These are phyloP conservation scores for Suillus fuscotomentosus DNA, from an alignment of 768 basidiomycete species.

Conservation along the genomic window DNA sequence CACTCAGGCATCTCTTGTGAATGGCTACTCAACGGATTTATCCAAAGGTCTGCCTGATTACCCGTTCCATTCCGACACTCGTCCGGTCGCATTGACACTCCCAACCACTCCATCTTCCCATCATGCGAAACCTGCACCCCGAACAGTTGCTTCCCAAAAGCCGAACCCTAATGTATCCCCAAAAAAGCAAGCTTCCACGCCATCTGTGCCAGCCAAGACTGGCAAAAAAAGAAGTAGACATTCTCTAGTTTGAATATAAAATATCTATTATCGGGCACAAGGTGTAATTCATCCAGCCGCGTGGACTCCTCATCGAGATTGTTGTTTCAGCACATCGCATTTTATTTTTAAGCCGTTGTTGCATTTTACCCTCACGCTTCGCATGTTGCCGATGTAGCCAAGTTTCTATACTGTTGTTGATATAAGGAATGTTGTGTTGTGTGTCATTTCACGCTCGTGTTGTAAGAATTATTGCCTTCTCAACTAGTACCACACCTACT, in stretches of 20 bases:
- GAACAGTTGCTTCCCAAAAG: slow-evolving; percentile 20
- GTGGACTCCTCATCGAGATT: slow-evolving; percentile 13
- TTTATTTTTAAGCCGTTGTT: slow-evolving; percentile 26
- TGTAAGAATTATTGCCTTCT: neutral
- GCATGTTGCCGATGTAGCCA: slow-evolving; percentile 28
- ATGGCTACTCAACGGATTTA: slow-evolving; percentile 6
- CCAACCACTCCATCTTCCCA: slow-evolving; percentile 16
- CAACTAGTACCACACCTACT: neutral
- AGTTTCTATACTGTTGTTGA: slow-evolving; percentile 12
- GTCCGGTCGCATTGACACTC: slow-evolving; percentile 9
- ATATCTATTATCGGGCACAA: slow-evolving; percentile 10
- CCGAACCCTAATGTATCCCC: slow-evolving; percentile 10
- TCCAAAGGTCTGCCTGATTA: slow-evolving; percentile 23
- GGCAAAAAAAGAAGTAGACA: slow-evolving; percentile 33
- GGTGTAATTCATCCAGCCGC: slow-evolving; percentile 10
- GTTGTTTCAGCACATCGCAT: slow-evolving; percentile 21
- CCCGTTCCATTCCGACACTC: slow-evolving; percentile 16
- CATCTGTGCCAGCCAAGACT: slow-evolving; percentile 18
- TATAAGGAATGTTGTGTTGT: neutral
- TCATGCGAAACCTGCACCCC: slow-evolving; percentile 13
- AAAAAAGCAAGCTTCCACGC: slow-evolving; percentile 13
- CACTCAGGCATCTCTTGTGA: neutral
- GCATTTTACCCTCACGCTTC: slow-evolving; percentile 20
- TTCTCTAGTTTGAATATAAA: slow-evolving; percentile 24
- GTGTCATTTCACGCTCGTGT: neutral